Evolutionary conservation across 345 rosid genomes (phyloP).

Genomic region (Mallotus nudiflorus): DNA sequence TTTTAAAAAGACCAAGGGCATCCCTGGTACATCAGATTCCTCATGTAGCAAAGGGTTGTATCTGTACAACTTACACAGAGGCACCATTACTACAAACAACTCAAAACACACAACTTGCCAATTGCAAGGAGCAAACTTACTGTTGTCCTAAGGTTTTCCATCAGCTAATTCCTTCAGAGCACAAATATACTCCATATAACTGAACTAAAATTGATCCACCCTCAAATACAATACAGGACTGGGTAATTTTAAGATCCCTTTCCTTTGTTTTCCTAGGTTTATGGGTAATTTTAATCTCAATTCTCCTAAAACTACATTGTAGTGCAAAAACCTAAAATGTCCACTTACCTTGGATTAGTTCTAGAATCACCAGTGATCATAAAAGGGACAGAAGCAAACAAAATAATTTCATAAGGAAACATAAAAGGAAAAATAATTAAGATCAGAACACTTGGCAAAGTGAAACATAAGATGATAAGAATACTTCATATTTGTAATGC

Average conservation of each 20-base stretch:
- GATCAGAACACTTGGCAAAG: background rate
- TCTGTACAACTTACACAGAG: too few species aligned
- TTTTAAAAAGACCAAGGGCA: too few species aligned
- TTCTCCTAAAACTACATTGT: too few species aligned
- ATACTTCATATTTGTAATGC: background rate
- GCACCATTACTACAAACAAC: too few species aligned
- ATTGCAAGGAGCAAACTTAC: too few species aligned
- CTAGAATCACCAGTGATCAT: background rate
- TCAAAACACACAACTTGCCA: too few species aligned
- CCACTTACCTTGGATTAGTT: background rate
- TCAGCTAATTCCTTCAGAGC: background rate
- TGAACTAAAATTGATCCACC: background rate
- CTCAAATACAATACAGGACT: background rate
- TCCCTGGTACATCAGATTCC: too few species aligned
- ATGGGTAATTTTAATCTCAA: background rate
- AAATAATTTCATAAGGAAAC: background rate
- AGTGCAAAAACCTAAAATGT: background rate
- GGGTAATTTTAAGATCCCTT: background rate
- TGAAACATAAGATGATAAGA: background rate
- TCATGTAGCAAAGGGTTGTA: too few species aligned
- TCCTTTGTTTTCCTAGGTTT: background rate
- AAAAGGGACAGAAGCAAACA: background rate
- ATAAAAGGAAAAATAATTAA: background rate
- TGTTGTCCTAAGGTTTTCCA: too few species aligned
- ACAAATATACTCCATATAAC: background rate